phyloP scores from a whole-genome alignment of 202 grass and related monocot genomes.

The Musa balbisiana region DNA sequence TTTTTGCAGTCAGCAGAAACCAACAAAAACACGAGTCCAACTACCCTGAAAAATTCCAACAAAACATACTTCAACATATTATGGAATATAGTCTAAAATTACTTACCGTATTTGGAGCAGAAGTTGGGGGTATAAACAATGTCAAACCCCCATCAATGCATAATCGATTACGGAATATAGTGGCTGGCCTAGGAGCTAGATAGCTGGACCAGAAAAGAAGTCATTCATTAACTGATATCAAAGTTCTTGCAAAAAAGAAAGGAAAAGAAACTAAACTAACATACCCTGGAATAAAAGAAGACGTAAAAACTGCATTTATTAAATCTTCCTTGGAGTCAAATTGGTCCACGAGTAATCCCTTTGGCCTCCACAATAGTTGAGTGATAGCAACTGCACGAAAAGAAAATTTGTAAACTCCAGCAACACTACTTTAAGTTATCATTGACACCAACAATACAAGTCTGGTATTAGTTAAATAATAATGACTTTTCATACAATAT shows the following conservation, averaged over 20 bases:
- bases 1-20: background rate
- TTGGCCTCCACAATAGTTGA: conserved; percentile 75
- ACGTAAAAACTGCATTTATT: conserved; percentile 80
- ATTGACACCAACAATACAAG: background rate
- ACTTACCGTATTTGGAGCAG: conserved; percentile 69
- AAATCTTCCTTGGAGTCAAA: conserved; percentile 95
- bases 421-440: conserved; percentile 3
- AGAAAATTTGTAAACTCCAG: conserved; percentile 16
- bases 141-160: conserved; percentile 93
- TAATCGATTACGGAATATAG: conserved; percentile 61
- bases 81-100: conserved; percentile 3
- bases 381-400: conserved; percentile 73
- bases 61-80: background rate
- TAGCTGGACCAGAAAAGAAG: conserved; percentile 43
- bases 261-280: conserved; percentile 5
- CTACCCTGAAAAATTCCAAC: background rate
- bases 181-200: conserved; percentile 66
- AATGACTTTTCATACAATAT: too few relatives aligned
- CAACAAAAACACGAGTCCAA: background rate
- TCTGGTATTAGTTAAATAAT: background rate
- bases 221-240: conserved; percentile 16
- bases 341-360: conserved; percentile 76
- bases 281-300: conserved; percentile 97
- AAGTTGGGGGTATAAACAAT: conserved; percentile 96
- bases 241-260: background rate